These are phyloP conservation scores for Aristolochia californica DNA, from an alignment of 164 flowering plant species.

Conservation along the genomic window DNA sequence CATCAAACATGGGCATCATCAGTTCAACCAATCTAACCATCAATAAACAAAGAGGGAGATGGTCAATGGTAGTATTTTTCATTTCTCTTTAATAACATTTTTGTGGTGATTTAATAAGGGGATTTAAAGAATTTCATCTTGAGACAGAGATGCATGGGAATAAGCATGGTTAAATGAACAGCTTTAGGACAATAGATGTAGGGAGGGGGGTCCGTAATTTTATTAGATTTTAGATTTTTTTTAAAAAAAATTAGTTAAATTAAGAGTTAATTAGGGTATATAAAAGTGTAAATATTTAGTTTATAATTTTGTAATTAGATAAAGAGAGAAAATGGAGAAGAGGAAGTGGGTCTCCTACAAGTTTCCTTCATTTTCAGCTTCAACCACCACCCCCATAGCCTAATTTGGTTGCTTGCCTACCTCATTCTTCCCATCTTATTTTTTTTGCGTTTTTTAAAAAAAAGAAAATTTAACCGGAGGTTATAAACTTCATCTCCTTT, in stretches of 20 bases:
- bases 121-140: too few relatives aligned
- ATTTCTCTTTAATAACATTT: neutral
- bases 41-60: neutral
- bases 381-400: conserved; percentile 4
- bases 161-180: too few relatives aligned
- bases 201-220: too few relatives aligned
- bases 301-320: neutral
- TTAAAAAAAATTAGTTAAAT: too few relatives aligned
- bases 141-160: too few relatives aligned
- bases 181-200: too few relatives aligned
- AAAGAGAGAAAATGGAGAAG: neutral
- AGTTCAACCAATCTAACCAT: conserved; percentile 3
- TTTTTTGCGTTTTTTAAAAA: neutral
- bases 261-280: too few relatives aligned
- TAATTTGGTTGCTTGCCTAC: conserved; percentile 8
- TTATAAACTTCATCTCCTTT: neutral
- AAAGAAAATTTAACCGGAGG: neutral
- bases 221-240: too few relatives aligned
- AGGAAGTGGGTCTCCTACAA: conserved; percentile 3
- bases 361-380: conserved; percentile 3
- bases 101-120: too few relatives aligned
- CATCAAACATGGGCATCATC: conserved; percentile 2
- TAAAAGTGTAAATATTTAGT: too few relatives aligned
- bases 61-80: neutral
- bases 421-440: conserved; percentile 1